phyloP scores from a whole-genome alignment of 1,139 yeast genomes.

The Hyphopichia wangnamkhiaoensis region DNA sequence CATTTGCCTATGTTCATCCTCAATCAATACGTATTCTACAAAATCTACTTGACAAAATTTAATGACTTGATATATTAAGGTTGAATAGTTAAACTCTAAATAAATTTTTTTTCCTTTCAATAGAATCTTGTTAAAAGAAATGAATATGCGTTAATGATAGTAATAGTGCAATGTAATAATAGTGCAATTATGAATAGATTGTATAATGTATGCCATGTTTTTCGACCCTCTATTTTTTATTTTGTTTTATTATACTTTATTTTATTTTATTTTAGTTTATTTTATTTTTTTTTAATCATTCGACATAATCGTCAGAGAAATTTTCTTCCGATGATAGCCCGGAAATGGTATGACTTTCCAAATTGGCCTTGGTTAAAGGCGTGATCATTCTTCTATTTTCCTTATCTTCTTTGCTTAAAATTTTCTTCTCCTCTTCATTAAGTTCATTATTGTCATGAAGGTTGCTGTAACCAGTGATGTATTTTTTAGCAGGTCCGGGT shows the following conservation, averaged over 20 bases:
- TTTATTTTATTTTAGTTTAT: background rate
- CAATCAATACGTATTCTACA: background rate
- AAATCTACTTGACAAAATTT: background rate
- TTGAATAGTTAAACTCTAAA: too few relatives aligned
- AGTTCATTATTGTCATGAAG: too few relatives aligned
- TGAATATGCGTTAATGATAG: too few relatives aligned
- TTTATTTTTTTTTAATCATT: conserved; percentile 12
- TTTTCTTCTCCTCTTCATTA: conserved; percentile 4
- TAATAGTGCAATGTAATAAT: background rate
- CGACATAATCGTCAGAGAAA: conserved; percentile 27
- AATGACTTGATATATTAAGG: too few relatives aligned
- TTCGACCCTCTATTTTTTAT: too few relatives aligned
- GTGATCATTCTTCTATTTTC: conserved; percentile 14
- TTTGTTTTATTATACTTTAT: background rate
- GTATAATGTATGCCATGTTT: too few relatives aligned
- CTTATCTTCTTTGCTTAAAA: conserved; percentile 11
- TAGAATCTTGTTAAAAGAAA: too few relatives aligned
- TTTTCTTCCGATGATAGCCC: background rate
- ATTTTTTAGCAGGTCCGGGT: background rate
- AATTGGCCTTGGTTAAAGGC: conserved; percentile 36
- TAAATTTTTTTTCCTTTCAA: background rate
- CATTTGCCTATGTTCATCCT: too few relatives aligned
- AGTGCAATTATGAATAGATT: background rate
- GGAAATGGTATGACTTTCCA: conserved; percentile 26
- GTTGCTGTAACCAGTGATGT: conserved; percentile 1